These are phyloP conservation scores for Fusarium ramigenum DNA, from an alignment of 2,329 filamentous ascomycete genomes.

Conservation along the genomic window DNA sequence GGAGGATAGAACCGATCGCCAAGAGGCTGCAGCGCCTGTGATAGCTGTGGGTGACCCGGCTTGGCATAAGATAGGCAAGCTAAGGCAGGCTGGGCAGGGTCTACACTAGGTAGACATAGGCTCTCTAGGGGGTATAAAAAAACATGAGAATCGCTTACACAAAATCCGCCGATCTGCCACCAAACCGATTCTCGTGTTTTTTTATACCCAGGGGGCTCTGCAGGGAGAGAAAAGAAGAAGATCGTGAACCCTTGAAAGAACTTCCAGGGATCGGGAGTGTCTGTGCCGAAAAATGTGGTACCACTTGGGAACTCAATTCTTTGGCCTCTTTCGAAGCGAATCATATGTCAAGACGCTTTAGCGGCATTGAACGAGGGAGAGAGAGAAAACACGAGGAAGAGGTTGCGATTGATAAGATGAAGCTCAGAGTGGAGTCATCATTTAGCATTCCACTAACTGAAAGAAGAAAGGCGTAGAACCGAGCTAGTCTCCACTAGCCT, in stretches of 20 bases:
- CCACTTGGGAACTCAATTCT: neutral
- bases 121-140: too few species aligned
- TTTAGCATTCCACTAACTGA: neutral
- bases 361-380: neutral
- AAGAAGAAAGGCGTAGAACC: neutral
- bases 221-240: neutral
- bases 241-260: neutral
- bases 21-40: constrained; percentile 20
- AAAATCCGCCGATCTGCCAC: too few species aligned
- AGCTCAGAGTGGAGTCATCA: constrained; percentile 4
- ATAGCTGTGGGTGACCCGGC: constrained; percentile 30
- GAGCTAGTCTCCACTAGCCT: neutral
- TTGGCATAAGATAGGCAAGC: constrained; percentile 30
- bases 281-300: constrained; percentile 10
- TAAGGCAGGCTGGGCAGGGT: neutral
- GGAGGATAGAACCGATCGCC: constrained; percentile 25
- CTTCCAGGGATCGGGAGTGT: constrained; percentile 8
- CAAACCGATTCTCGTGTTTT: too few species aligned
- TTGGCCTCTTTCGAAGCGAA: neutral
- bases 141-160: too few species aligned
- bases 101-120: neutral
- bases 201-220: too few species aligned
- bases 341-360: constrained; percentile 4
- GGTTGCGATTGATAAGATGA: constrained; percentile 42
- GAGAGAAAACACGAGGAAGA: neutral